Conservation (phyloP, 192 early-diverging fungal genomes). For the Oehlia diaphana region DNA sequence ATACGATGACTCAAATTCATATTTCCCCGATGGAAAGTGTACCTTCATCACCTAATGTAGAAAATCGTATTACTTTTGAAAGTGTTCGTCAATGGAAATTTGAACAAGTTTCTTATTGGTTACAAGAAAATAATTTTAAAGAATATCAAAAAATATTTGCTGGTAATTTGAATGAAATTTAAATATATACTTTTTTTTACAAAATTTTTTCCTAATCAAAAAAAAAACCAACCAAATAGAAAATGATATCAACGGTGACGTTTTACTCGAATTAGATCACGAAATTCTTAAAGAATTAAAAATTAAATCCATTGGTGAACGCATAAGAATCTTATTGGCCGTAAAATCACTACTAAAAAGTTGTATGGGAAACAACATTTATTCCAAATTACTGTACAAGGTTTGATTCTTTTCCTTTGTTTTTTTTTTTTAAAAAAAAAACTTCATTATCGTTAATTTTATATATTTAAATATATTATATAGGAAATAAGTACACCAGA, state of each 20-base stretch:
- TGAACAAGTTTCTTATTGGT: conserved; percentile 52
- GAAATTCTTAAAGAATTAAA: conserved; percentile 79
- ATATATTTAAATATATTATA: not conserved
- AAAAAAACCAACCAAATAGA: conserved; percentile 38
- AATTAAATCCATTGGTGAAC: conserved; percentile 79
- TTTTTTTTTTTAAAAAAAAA: not conserved
- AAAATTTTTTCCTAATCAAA: too few species aligned
- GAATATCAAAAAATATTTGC: conserved; percentile 50
- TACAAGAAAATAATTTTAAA: conserved; percentile 52
- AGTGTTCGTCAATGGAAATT: conserved; percentile 51
- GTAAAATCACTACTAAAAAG: conserved; percentile 71
- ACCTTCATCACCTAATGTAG: conserved; percentile 9
- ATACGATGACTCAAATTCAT: conserved; percentile 19
- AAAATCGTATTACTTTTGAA: conserved; percentile 21
- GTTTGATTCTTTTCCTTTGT: not conserved
- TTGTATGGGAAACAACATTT: conserved; percentile 43
- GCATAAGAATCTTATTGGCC: conserved; percentile 74
- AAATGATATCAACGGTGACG: conserved; percentile 79
- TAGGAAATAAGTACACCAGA: conserved; percentile 1
- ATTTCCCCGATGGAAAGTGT: not conserved
- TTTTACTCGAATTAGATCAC: conserved; percentile 84
- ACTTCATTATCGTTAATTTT: not conserved
- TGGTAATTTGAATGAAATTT: conserved; percentile 14
- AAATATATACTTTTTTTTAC: not conserved
- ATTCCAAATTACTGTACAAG: not conserved